Conservation (phyloP, 2,329 filamentous ascomycete species). For the Fusarium sacchari region DNA sequence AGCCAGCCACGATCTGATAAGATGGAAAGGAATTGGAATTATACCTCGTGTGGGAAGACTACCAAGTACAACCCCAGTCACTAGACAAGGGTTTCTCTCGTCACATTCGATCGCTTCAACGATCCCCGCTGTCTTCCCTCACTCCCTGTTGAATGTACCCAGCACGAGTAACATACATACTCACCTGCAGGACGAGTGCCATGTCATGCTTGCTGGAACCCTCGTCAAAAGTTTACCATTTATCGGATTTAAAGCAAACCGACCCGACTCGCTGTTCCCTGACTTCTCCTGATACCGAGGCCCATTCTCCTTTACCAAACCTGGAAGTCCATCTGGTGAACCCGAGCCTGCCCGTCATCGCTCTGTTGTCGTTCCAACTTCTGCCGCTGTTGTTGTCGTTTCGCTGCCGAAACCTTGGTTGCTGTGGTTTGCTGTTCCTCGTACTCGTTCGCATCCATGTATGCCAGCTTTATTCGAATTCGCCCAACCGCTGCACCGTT, state of each 20-base stretch:
- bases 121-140: not conserved
- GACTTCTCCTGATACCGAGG: constrained; percentile 7
- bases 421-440: constrained; percentile 33
- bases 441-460: constrained; percentile 33
- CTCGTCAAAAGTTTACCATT: not conserved
- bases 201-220: constrained; percentile 10
- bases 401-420: constrained; percentile 24
- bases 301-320: constrained; percentile 34
- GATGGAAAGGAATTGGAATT: constrained; percentile 31
- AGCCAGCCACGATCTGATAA: constrained; percentile 44
- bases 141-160: not conserved
- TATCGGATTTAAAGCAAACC: not conserved
- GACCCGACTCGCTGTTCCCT: constrained; percentile 1
- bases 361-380: constrained; percentile 23
- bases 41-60: constrained; percentile 35
- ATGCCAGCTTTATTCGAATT: constrained; percentile 33
- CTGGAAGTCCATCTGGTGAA: constrained; percentile 41
- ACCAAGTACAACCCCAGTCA: constrained; percentile 25
- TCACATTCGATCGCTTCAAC: constrained; percentile 19
- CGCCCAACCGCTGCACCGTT: constrained; percentile 33
- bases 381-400: constrained; percentile 31
- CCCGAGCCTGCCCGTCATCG: constrained; percentile 35
- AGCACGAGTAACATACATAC: constrained; percentile 1
- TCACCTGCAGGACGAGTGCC: not conserved
- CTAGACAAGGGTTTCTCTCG: constrained; percentile 17